Evolutionary conservation across 345 rosid species (phyloP).

Genomic region (Physaria fendleri): DNA sequence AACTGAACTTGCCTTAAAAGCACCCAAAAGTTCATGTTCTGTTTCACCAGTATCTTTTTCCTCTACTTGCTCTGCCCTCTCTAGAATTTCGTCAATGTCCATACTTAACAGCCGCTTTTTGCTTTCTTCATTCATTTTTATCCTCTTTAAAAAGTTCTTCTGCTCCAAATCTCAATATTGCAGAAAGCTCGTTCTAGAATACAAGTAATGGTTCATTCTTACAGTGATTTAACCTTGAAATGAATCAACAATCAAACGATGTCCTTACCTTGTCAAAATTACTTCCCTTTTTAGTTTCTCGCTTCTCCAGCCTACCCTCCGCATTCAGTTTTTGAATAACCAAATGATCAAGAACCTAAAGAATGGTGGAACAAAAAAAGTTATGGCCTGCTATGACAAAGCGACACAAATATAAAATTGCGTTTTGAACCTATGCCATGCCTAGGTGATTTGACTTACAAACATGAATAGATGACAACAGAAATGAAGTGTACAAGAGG

Average conservation of each 20-base stretch:
- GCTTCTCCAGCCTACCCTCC: constrained; percentile 98
- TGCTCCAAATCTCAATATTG: constrained; percentile 97
- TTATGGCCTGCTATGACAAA: constrained; percentile 7
- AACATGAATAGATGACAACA: background rate
- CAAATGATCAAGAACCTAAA: constrained; percentile 95
- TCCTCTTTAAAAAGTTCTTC: constrained; percentile 99
- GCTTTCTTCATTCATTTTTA: constrained; percentile 93
- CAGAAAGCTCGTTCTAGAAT: constrained; percentile 87
- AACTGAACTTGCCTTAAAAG: constrained; percentile 75
- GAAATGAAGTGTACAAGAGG: background rate
- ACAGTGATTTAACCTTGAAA: background rate
- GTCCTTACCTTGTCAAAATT: constrained; percentile 83
- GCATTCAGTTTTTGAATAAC: constrained; percentile 98
- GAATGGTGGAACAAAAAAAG: constrained; percentile 17
- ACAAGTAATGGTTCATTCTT: background rate
- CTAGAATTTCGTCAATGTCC: constrained; percentile 98
- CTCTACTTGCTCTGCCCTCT: constrained; percentile 97
- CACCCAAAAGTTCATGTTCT: constrained; percentile 78
- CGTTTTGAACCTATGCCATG: constrained; percentile 4
- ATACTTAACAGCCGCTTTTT: constrained; percentile 78
- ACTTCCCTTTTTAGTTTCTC: constrained; percentile 88
- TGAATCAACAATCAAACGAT: background rate
- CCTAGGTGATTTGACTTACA: background rate
- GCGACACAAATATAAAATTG: background rate
- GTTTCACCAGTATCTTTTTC: constrained; percentile 62